Evolutionary conservation across 495 filamentous ascomycete genomes (phyloP).

Genomic region (Penicillium malachiteum): DNA sequence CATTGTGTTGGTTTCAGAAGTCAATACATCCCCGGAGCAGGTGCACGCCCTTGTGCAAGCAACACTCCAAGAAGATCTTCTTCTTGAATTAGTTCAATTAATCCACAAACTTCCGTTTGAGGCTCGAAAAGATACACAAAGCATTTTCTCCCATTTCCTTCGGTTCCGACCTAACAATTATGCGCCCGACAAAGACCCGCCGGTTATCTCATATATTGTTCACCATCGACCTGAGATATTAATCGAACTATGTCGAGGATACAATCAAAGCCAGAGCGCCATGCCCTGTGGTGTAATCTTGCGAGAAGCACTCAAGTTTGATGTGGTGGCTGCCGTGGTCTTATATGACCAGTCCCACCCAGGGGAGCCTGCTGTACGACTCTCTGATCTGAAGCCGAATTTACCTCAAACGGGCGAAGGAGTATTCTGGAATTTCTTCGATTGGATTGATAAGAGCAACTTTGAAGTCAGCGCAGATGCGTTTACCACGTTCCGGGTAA

Average conservation of each 20-base stretch:
- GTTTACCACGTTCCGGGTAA: conserved; percentile 92
- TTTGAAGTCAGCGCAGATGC: conserved; percentile 98
- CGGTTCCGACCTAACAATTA: conserved; percentile 65
- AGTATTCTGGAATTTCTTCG: conserved; percentile 97
- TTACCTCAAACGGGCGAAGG: conserved; percentile 69
- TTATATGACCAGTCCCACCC: conserved; percentile 83
- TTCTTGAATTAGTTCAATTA: conserved; percentile 74
- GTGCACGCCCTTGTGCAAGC: conserved; percentile 75
- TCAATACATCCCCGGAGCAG: conserved; percentile 81
- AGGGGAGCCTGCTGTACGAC: conserved; percentile 50
- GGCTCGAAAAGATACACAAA: conserved; percentile 83
- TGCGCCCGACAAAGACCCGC: conserved; percentile 59
- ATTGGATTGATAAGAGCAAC: conserved; percentile 90
- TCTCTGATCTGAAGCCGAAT: conserved; percentile 66
- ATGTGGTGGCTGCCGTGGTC: conserved; percentile 82
- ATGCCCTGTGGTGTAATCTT: conserved; percentile 90
- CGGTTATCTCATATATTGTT: conserved; percentile 82
- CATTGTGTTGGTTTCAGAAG: conserved; percentile 52
- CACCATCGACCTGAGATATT: conserved; percentile 83
- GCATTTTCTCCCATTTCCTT: conserved; percentile 85
- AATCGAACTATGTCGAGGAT: conserved; percentile 83
- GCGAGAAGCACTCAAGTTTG: conserved; percentile 87
- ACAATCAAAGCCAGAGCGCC: conserved; percentile 85
- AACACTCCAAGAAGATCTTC: conserved; percentile 83
- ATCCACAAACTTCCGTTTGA: conserved; percentile 90